phyloP scores from a whole-genome alignment of 148 eudicot species.

The Chenopodium album region DNA sequence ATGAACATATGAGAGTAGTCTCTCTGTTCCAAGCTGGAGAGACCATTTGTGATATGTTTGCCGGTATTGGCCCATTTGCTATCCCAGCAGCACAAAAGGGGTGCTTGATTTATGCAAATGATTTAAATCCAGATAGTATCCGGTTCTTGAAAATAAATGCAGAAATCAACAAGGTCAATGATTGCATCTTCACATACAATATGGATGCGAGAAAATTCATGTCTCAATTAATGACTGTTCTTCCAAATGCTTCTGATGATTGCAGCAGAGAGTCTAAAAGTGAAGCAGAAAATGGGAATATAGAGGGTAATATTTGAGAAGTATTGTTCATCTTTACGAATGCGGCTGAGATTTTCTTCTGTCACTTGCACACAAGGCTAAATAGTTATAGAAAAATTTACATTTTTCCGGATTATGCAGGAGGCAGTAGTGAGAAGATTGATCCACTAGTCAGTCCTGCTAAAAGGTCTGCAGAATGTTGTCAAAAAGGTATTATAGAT shows the following conservation, averaged over 20 bases:
- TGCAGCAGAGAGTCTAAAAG: slow-evolving; percentile 25
- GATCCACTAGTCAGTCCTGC: slow-evolving; percentile 33
- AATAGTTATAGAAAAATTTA: slow-evolving; percentile 22
- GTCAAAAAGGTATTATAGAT: slow-evolving; percentile 45
- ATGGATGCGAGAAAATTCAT: slow-evolving; percentile 87
- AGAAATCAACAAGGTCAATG: slow-evolving; percentile 74
- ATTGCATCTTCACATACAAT: slow-evolving; percentile 55
- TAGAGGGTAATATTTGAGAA: slow-evolving; percentile 30
- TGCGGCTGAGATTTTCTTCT: slow-evolving; percentile 1
- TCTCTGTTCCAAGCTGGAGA: slow-evolving; percentile 75
- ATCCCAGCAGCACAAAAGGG: slow-evolving; percentile 98
- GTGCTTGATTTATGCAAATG: slow-evolving; percentile 88
- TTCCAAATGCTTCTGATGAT: slow-evolving; percentile 30
- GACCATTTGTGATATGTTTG: slow-evolving; percentile 91
- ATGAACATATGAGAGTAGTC: slow-evolving; percentile 87
- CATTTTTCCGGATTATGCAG: slow-evolving; percentile 25
- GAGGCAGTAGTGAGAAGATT: slow-evolving; percentile 18
- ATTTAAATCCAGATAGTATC: slow-evolving; percentile 89
- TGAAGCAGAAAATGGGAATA: slow-evolving; percentile 28
- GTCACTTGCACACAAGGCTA: slow-evolving; percentile 26
- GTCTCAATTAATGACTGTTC: slow-evolving; percentile 53
- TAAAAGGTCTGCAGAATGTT: slow-evolving; percentile 59
- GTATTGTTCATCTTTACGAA: not conserved
- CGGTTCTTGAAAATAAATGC: slow-evolving; percentile 78
- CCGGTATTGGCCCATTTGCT: slow-evolving; percentile 98